Base-by-base conservation (phyloP, 164 flowering plant species). In the Taxillus chinensis region DNA sequence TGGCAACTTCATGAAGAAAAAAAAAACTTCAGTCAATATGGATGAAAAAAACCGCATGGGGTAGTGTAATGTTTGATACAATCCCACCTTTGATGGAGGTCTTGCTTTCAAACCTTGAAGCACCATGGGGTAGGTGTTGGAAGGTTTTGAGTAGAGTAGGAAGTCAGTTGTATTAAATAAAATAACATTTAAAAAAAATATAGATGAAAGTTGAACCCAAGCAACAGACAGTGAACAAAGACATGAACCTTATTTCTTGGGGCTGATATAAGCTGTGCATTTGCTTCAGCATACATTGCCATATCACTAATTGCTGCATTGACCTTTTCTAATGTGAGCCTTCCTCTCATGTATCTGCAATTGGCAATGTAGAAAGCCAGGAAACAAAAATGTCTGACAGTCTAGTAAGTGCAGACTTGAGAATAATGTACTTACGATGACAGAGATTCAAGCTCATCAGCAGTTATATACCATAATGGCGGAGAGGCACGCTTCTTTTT, bases 341-440 rank as follows among this genome's bases (percentile, higher is more conserved):
- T 80, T 56, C 96, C 96, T 75, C 85, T 90, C 98, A 90, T 93
- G 73, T 93, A 93, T 74, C 98, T 93, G 79, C 69, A 77, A 37
- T 55, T 50, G 11, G 46, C 16, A 60, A 58, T 17, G 45, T 16
- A 39, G 37, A 4, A 12, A 27, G 27, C 27, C 27, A 62, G 39
- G 38, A 51, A 59, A 11, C 39, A 15, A 15, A 51, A 8, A 51
- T 15, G 27, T 51, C n/a, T 14, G 54, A 51, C 5, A 2, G 15
- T 48, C 9, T 11, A 41, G 48, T 53, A 43, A 43, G 39, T 43
- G 46, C 46, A 6, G 8, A 43, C 46, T 43, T 46, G 7, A 37
- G 39, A 62, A 49, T 50, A 45, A 68, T 49, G 13, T 39, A 76
- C 89, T 80, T 75, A 91, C 96, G 85, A 65, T 64, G 93, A 75